Evolutionary conservation across 1,284 basidiomycete species (phyloP), one percentile per base, ranked within the genome.

Genomic region (Anthracocystis setariae): DNA sequence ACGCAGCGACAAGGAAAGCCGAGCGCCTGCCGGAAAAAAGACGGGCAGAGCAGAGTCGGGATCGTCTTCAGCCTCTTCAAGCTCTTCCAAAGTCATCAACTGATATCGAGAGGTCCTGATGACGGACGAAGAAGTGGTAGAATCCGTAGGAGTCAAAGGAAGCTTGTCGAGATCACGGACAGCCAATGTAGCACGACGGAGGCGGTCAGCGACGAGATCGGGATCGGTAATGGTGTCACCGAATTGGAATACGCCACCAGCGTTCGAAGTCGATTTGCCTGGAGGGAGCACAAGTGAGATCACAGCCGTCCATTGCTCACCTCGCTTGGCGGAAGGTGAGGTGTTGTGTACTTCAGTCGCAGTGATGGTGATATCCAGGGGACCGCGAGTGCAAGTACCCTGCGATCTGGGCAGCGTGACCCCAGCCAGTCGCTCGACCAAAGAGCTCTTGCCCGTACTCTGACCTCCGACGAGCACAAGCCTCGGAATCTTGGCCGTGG

Each of bases 321-420:
- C 27, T 10, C 18, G 35, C 23, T 5, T 35, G 20, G 24, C 33
- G 35, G 15, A 5, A 21, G n/a, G 23, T 3, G 9, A 17, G 29
- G 13, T 21, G 15, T 10, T 2, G 8, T 17, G 12, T 25, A 2
- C 35, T 18, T 53, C 47, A 17, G 51, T 46, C 1, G 47, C 21
- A 0, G 56, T 58, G 37, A 58, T 60, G 45, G 33, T 49, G 44
- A 66, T 52, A 37, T 66, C 63, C 29, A 66, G 48, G 0, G 63
- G 63, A 5, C 63, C 63, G 1, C 63, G 46, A 0, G 63, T 66
- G 33, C 63, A 66, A 2, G 63, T 66, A 1, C 63, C 63, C 3
- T 33, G 27, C 1, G 56, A 54, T 7, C 57, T 51, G 0, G 63
- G 63, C 1, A 66, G 56, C 3, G 56, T n/a, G 24, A 66, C 53